Base-by-base conservation (phyloP, 331 rosid genomes). In the Rhamnella rubrinervis region DNA sequence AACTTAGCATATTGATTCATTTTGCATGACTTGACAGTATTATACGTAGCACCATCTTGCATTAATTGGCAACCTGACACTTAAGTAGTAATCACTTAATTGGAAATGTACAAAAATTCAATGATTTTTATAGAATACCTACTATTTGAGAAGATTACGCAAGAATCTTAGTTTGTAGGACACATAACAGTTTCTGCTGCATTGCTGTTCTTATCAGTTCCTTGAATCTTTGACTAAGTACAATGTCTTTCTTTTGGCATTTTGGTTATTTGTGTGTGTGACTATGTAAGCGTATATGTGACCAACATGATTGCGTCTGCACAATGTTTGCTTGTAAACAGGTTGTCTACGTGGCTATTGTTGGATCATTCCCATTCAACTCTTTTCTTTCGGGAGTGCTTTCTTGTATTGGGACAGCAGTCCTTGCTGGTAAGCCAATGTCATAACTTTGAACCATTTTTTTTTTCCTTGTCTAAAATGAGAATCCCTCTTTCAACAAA, bases 331-430 rank as follows among this genome's bases (percentile, higher is more conserved):
- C 37, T 31, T 31, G 20, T 68, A 68, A 85, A 73, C 89, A 95
- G 99, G 89, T 95, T 52, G 93, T 74, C 66, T 95, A 89, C 84
- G 82, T 92, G 87, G 91, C 90, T 44, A 49, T 88, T 46, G 96
- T 92, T 53, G 99, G 99, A 68, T 83, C 97, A 13, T 95, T 95
- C 74, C 99, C 99, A 16, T 95, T 95, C 73, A 95, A 95, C 84
- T 85, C 99, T 51, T 95, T 95, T 71, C 96, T 95, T 63, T 95
- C 99, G 0, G 97, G 96, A 57, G 87, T 95, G 38, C 97, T 95
- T 71, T 95, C 99, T 76, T 91, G 96, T 39, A 39, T 83, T 1
- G 99, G 99, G 71, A 95, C 99, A n/a, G 97, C 97, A 49, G 99
- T 95, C 75, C 86, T 95, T 71, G 99, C 99, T 73, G 97, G 99